Base-by-base conservation (phyloP, 1,139 yeast genomes). In the Protomyces lactucae-debilis region DNA sequence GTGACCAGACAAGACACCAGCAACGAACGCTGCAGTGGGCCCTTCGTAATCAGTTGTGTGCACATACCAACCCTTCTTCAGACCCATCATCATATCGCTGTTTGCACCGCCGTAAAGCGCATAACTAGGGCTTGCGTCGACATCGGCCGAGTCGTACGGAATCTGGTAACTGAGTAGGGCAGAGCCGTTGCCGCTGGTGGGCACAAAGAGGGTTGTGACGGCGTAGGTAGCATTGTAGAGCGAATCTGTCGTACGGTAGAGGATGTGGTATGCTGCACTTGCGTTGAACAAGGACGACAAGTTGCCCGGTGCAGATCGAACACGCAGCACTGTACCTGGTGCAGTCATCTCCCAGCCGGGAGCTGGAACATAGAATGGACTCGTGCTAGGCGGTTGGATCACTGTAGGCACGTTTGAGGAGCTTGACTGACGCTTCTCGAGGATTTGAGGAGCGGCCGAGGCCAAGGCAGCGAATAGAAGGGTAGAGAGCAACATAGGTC, bases 41-140 rank as follows among this genome's bases (percentile, higher is more conserved):
- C 75, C 74, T 60, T 73, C 73, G 65, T 73, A 71, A 65, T 73
- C 76, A 4, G 76, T 72, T 16, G 57, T 65, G 59, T 45, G 66
- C n/a, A 73, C 72, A 21, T 63, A 69, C 66, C 67, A 69, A 21
- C 71, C 70, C 40, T 68, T 66, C 51, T 67, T 65, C 51, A 71
- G 67, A n/a, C 65, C 60, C 10, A 61, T 60, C 57, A 66, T 68
- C 32, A 63, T 63, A 32, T 57, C 68, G 21, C 55, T 59, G 14
- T 59, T 61, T 9, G 59, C 56, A 10, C 67, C 65, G 35, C 60
- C 53, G 53, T 70, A 70, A 40, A 73, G 57, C 43, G 70, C 65
- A 59, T 71, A 73, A n/a, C 74, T 71, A 23, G 74, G 73, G 52
- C 73, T 72, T 60, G 75, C 73, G 45, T 68, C 69, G 43, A 71